phyloP scores from a whole-genome alignment of 805 yeast genomes.

The Candida nitratophila region DNA sequence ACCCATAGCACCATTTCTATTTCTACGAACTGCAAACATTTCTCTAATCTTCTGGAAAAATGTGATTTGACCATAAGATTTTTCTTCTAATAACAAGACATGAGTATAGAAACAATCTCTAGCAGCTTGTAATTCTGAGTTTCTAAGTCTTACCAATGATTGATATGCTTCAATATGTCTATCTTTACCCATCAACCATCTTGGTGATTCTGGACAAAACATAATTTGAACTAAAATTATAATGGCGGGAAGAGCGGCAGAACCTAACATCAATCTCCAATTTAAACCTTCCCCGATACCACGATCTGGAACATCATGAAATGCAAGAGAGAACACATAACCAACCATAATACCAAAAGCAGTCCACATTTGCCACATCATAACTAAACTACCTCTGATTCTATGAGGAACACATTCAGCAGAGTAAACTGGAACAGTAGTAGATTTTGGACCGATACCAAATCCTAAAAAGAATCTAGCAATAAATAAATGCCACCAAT shows the following conservation, averaged over 20 bases:
- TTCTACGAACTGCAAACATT: slow-evolving; percentile 67
- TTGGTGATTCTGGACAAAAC: slow-evolving; percentile 68
- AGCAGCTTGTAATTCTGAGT: slow-evolving; percentile 52
- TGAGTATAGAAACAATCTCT: slow-evolving; percentile 66
- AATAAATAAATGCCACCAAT: slow-evolving; percentile 64
- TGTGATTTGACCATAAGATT: slow-evolving; percentile 36
- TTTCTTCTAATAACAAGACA: slow-evolving; percentile 58
- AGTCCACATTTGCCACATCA: slow-evolving; percentile 73
- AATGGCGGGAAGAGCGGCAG: slow-evolving; percentile 62
- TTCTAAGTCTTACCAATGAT: slow-evolving; percentile 42
- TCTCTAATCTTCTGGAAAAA: slow-evolving; percentile 42
- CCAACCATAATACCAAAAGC: slow-evolving; percentile 74
- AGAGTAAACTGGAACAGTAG: slow-evolving; percentile 68
- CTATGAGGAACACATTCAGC: slow-evolving; percentile 59
- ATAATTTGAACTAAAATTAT: slow-evolving; percentile 54
- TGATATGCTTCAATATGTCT: slow-evolving; percentile 53
- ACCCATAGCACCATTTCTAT: slow-evolving; percentile 75
- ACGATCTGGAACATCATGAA: slow-evolving; percentile 43
- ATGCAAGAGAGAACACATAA: slow-evolving; percentile 57
- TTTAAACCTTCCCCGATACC: slow-evolving; percentile 46
- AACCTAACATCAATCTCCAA: slow-evolving; percentile 68
- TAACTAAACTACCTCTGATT: slow-evolving; percentile 60
- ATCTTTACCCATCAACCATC: slow-evolving; percentile 71
- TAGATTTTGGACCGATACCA: slow-evolving; percentile 68
- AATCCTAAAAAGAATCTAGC: slow-evolving; percentile 60